These are phyloP conservation scores for Erysimum cheiri DNA, from an alignment of 441 rosid species.

Conservation along the genomic window DNA sequence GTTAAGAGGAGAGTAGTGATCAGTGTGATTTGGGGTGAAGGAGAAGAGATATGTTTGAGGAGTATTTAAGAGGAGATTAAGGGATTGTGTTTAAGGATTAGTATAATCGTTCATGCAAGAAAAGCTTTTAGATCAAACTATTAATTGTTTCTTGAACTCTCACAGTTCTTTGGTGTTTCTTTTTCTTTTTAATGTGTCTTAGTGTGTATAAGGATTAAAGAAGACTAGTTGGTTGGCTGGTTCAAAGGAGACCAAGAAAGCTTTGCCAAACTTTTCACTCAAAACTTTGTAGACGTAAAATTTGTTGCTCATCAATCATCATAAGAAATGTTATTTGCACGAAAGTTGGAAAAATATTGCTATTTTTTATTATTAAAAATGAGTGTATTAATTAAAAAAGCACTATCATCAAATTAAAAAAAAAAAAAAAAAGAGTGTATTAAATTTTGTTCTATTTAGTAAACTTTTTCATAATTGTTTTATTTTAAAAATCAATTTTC, in stretches of 20 bases:
- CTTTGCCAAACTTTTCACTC: constrained; percentile 7
- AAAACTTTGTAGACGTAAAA: neutral
- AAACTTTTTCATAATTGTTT: no score
- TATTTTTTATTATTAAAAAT: no score
- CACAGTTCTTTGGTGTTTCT: constrained; percentile 31
- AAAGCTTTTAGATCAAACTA: constrained; percentile 18
- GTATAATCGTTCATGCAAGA: constrained; percentile 43
- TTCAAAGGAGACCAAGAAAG: constrained; percentile 22
- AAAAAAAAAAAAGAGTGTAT: no score
- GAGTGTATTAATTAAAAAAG: no score
- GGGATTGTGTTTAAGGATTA: constrained; percentile 6
- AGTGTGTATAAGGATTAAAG: constrained; percentile 18
- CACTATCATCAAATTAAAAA: no score
- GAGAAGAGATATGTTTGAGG: constrained; percentile 16
- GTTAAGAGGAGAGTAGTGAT: no score
- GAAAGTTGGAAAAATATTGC: neutral
- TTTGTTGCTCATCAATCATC: neutral
- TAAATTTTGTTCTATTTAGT: no score
- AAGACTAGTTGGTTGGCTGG: constrained; percentile 44
- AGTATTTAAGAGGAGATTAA: constrained; percentile 39
- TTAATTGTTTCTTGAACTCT: constrained; percentile 10
- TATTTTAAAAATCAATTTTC: no score
- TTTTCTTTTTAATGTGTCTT: neutral
- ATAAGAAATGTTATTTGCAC: neutral
- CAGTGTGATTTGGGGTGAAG: constrained; percentile 25